These are phyloP conservation scores for Histomonas meleagridis DNA, from an alignment of 208 protist genomes.

Conservation along the genomic window DNA sequence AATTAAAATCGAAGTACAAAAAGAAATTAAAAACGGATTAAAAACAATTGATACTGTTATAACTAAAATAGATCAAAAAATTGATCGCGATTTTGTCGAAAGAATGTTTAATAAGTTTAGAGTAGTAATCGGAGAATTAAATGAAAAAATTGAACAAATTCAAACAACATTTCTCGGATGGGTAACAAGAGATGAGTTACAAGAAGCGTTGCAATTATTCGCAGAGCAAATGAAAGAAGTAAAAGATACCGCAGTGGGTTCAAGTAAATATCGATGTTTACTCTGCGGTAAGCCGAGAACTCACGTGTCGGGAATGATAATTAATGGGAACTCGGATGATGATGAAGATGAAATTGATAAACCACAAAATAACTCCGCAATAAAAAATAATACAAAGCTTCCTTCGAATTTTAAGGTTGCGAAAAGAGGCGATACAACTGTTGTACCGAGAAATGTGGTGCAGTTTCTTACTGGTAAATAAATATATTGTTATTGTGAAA, in stretches of 20 bases:
- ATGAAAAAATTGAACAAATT: neutral
- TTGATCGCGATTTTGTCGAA: conserved; percentile 29
- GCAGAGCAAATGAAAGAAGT: neutral
- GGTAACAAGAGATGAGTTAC: neutral
- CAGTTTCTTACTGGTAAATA: too few relatives aligned
- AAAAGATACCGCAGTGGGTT: neutral
- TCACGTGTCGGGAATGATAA: conserved; percentile 4
- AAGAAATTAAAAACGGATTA: neutral
- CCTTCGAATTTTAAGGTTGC: too few relatives aligned
- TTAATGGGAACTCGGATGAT: neutral
- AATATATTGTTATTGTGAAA: too few relatives aligned
- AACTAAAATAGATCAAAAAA: conserved; percentile 12
- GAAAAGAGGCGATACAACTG: too few relatives aligned
- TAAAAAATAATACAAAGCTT: too few relatives aligned
- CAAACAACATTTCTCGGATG: neutral
- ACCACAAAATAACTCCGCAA: too few relatives aligned
- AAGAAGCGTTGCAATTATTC: neutral
- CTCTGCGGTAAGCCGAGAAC: neutral
- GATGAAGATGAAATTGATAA: too few relatives aligned
- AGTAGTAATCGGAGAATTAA: neutral
- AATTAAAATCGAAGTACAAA: neutral
- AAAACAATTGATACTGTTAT: neutral
- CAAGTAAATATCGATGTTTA: neutral
- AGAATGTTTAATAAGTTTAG: conserved; percentile 35
- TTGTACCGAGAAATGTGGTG: too few relatives aligned